These are phyloP conservation scores for Candida sojae DNA, from an alignment of 1,139 yeast species.

Conservation along the genomic window DNA sequence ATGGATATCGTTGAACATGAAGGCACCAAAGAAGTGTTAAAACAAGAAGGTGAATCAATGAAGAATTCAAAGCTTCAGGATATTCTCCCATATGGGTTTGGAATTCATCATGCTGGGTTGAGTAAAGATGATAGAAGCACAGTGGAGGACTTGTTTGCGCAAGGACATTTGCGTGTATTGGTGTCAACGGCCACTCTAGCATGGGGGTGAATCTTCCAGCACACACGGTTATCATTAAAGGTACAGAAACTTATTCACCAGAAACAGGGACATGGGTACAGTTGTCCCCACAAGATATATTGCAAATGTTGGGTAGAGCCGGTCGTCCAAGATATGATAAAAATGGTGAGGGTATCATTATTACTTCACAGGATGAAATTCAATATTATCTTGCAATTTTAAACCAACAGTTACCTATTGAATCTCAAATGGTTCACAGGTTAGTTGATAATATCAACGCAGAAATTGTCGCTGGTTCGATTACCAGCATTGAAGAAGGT, in stretches of 20 bases:
- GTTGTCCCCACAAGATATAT: slow-evolving; percentile 87
- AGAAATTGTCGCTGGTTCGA: slow-evolving; percentile 76
- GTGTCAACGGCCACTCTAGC: slow-evolving; percentile 96
- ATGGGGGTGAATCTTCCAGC: slow-evolving; percentile 98
- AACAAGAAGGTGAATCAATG: slow-evolving; percentile 61
- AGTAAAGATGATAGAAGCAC: slow-evolving; percentile 69
- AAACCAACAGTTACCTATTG: slow-evolving; percentile 90
- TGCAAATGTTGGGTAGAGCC: slow-evolving; percentile 97
- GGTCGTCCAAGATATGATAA: slow-evolving; percentile 95
- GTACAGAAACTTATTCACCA: slow-evolving; percentile 93
- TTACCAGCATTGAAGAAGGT: slow-evolving; percentile 64
- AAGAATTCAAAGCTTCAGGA: slow-evolving; percentile 58
- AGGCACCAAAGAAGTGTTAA: slow-evolving; percentile 63
- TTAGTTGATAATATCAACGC: slow-evolving; percentile 82
- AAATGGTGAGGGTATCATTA: slow-evolving; percentile 91
- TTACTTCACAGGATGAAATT: slow-evolving; percentile 82
- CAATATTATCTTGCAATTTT: slow-evolving; percentile 86
- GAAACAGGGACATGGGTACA: slow-evolving; percentile 88
- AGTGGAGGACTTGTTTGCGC: slow-evolving; percentile 86
- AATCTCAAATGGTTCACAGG: slow-evolving; percentile 76
- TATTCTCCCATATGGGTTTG: slow-evolving; percentile 73
- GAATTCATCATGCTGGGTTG: slow-evolving; percentile 95
- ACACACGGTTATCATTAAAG: slow-evolving; percentile 92
- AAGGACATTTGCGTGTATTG: slow-evolving; percentile 77
- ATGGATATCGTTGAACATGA: slow-evolving; percentile 51